Percentiles rank a stretch among this genome's conserved stretches.
Evolutionary conservation across 768 basidiomycete species (phyloP).

Genomic region (Asterophora lycoperdoides): DNA sequence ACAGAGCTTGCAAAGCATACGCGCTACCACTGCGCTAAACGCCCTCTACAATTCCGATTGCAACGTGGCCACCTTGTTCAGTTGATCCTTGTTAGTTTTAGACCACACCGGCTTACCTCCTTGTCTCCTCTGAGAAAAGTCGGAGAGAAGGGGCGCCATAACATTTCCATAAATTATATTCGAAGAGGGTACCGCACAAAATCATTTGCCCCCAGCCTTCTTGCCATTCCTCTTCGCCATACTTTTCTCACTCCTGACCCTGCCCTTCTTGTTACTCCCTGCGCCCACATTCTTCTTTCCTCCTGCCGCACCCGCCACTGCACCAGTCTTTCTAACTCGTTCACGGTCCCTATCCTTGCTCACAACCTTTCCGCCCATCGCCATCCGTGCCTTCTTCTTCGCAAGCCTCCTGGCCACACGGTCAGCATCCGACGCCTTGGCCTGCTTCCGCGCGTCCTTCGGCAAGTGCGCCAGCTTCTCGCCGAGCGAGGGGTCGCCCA

Average conservation of each 20-base stretch:
- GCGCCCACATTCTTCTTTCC: conserved; percentile 30
- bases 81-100: no score
- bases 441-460: conserved; percentile 82
- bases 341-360: conserved; percentile 44
- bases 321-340: conserved; percentile 39
- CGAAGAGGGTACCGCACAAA: neutral
- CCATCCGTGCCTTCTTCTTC: conserved; percentile 78
- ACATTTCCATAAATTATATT: no score
- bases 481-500: conserved; percentile 81
- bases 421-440: conserved; percentile 75
- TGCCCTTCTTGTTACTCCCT: conserved; percentile 41
- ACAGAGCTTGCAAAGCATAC: neutral
- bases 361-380: conserved; percentile 36
- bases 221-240: conserved; percentile 53
- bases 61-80: no score
- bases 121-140: no score
- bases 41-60: neutral
- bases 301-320: conserved; percentile 10
- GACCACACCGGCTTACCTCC: no score
- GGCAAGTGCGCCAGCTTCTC: conserved; percentile 70
- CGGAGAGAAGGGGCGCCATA: no score
- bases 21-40: conserved; percentile 9
- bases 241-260: conserved; percentile 53
- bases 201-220: conserved; percentile 33
- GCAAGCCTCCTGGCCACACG: conserved; percentile 80